Evolutionary conservation across 495 filamentous ascomycete genomes (phyloP).

Genomic region (Penicillium riverlandense): DNA sequence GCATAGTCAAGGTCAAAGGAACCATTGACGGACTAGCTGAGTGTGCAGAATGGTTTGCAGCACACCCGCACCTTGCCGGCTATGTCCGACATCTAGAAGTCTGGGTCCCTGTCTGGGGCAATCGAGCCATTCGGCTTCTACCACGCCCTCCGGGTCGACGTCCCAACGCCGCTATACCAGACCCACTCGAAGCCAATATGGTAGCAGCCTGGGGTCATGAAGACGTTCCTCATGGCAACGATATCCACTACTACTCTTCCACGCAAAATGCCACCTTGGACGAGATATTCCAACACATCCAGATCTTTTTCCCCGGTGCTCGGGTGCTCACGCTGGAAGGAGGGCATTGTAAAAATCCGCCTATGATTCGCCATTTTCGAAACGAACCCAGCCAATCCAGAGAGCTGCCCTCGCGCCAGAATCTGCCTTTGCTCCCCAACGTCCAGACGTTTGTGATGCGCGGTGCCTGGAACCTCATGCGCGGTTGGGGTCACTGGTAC

Average conservation of each 20-base stretch:
- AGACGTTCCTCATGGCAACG: constrained; percentile 16
- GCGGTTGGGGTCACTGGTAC: constrained; percentile 55
- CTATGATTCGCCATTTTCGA: constrained; percentile 51
- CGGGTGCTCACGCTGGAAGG: constrained; percentile 66
- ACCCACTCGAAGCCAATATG: constrained; percentile 12
- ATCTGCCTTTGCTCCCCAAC: constrained; percentile 32
- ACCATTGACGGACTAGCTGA: constrained; percentile 50
- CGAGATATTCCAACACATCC: constrained; percentile 56
- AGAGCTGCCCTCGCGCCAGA: constrained; percentile 9
- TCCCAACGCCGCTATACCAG: constrained; percentile 8
- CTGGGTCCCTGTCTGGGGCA: constrained; percentile 67
- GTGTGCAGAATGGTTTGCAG: constrained; percentile 49
- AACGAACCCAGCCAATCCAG: constrained; percentile 11
- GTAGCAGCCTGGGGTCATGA: constrained; percentile 33
- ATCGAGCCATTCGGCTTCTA: constrained; percentile 25
- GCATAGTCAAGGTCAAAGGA: constrained; percentile 59
- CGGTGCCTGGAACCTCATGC: constrained; percentile 70
- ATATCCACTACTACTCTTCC: constrained; percentile 42
- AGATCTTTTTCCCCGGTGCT: constrained; percentile 48
- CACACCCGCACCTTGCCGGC: constrained; percentile 47
- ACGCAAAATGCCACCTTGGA: constrained; percentile 59
- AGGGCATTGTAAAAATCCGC: constrained; percentile 65
- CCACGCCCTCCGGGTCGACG: constrained; percentile 29
- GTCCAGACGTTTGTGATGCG: constrained; percentile 60
- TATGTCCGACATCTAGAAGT: constrained; percentile 67